Percentiles rank a stretch among this genome's conserved stretches.
These are phyloP conservation scores for Articulospora tetracladia DNA, from an alignment of 495 filamentous ascomycete genomes.

Conservation along the genomic window DNA sequence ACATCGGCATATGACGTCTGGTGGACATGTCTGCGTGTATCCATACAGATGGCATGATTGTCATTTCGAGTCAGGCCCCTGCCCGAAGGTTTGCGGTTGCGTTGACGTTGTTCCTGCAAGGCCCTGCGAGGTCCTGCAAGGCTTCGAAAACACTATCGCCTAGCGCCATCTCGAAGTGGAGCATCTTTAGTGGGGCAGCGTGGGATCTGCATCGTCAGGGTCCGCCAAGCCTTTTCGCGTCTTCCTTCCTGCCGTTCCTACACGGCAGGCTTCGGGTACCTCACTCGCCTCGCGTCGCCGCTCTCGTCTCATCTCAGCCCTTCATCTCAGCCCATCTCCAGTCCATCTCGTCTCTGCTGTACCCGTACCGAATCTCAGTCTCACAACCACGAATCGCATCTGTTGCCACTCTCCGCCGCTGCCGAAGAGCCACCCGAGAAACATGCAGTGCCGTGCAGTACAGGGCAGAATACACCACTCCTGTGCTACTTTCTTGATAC, in stretches of 20 bases:
- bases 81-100: not conserved
- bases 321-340: too few relatives aligned
- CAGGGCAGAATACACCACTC: too few relatives aligned
- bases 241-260: not conserved
- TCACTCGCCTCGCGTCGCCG: too few relatives aligned
- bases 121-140: not conserved
- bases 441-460: too few relatives aligned
- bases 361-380: too few relatives aligned
- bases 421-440: not conserved
- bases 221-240: not conserved
- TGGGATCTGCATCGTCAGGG: not conserved
- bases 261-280: too few relatives aligned
- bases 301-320: too few relatives aligned
- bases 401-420: not conserved
- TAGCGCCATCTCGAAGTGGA: not conserved
- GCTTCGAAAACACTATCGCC: not conserved
- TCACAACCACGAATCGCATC: not conserved
- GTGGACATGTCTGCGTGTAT: not conserved
- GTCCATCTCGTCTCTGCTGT: too few relatives aligned
- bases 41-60: not conserved
- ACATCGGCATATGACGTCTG: conserved; percentile 16
- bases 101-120: not conserved
- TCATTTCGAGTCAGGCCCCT: conserved; percentile 5
- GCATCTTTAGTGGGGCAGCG: not conserved
- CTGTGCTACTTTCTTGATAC: too few relatives aligned